A percentile compares a stretch with the other conserved stretches of the same genome.
Conservation (phyloP, 2,329 filamentous ascomycete genomes). For the Fusarium beomiforme region DNA sequence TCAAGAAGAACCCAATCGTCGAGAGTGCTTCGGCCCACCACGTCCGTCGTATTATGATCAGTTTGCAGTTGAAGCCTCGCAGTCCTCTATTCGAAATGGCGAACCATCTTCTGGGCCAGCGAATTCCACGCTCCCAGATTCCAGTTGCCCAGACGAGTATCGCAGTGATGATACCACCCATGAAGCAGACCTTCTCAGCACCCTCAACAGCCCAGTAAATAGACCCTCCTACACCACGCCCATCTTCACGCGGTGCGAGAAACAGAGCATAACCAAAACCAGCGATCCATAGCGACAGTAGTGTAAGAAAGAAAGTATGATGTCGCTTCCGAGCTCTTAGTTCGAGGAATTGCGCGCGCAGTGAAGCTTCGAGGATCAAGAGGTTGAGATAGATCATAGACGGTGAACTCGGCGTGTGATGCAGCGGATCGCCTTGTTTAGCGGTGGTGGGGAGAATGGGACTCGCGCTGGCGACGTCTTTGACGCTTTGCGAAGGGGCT, state of each 20-base stretch:
- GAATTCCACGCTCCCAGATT: slow-evolving; percentile 93
- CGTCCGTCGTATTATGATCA: slow-evolving; percentile 85
- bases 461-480: slow-evolving; percentile 52
- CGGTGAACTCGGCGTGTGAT: slow-evolving; percentile 85
- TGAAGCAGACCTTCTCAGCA: slow-evolving; percentile 88
- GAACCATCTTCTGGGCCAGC: slow-evolving; percentile 94
- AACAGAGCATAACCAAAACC: slow-evolving; percentile 92
- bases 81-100: slow-evolving; percentile 88
- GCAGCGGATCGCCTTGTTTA: slow-evolving; percentile 75
- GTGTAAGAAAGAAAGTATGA: slow-evolving; percentile 89
- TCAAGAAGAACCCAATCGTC: slow-evolving; percentile 79
- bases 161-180: slow-evolving; percentile 88
- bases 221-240: slow-evolving; percentile 86
- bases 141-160: slow-evolving; percentile 93
- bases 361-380: slow-evolving; percentile 92
- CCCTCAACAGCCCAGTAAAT: slow-evolving; percentile 97
- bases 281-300: slow-evolving; percentile 82
- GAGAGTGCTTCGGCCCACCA: slow-evolving; percentile 83
- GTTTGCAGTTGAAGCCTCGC: slow-evolving; percentile 93
- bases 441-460: slow-evolving; percentile 55
- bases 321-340: slow-evolving; percentile 88
- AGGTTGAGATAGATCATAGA: slow-evolving; percentile 99
- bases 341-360: slow-evolving; percentile 92
- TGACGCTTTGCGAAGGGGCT: slow-evolving; percentile 65
- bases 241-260: slow-evolving; percentile 95